Evolutionary conservation across 441 rosid species (phyloP).

Genomic region (Pelargonium myrrhifolium): DNA sequence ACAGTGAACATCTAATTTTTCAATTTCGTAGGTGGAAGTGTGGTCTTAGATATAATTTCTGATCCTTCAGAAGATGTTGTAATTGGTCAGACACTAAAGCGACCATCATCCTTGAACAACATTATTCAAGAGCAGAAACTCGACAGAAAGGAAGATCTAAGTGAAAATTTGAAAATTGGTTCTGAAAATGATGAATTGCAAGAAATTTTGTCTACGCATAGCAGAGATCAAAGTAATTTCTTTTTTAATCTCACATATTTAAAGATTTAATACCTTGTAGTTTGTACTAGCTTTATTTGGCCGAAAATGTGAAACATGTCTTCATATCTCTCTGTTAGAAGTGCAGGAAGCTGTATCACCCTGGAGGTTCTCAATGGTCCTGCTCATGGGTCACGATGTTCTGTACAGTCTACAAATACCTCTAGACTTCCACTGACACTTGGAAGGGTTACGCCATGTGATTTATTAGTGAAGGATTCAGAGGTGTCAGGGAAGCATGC

Average conservation of each 20-base stretch:
- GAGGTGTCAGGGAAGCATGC: conserved; percentile 99
- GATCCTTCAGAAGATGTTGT: conserved; percentile 47
- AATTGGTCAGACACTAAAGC: conserved; percentile 66
- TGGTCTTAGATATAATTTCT: conserved; percentile 50
- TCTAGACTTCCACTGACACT: conserved; percentile 73
- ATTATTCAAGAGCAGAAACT: conserved; percentile 37
- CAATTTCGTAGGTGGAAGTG: conserved; percentile 47
- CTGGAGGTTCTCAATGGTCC: conserved; percentile 88
- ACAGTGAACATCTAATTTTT: conserved; percentile 8
- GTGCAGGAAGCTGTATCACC: conserved; percentile 86
- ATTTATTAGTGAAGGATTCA: conserved; percentile 60
- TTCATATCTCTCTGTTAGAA: conserved; percentile 55
- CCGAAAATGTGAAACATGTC: conserved; percentile 38
- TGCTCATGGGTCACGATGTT: conserved; percentile 48
- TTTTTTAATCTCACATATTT: conserved; percentile 22
- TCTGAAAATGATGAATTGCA: conserved; percentile 27
- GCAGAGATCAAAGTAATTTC: conserved; percentile 59
- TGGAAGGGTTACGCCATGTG: conserved; percentile 81
- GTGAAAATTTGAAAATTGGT: conserved; percentile 25
- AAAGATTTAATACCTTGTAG: conserved; percentile 22
- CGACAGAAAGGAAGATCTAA: conserved; percentile 32
- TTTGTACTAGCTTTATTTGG: conserved; percentile 18
- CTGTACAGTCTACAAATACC: conserved; percentile 48
- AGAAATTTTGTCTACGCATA: conserved; percentile 28
- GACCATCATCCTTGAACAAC: conserved; percentile 25